Evolutionary conservation across 1,139 yeast genomes (phyloP), one percentile per base, ranked within the genome.

Genomic region (Eremothecium coryli): DNA sequence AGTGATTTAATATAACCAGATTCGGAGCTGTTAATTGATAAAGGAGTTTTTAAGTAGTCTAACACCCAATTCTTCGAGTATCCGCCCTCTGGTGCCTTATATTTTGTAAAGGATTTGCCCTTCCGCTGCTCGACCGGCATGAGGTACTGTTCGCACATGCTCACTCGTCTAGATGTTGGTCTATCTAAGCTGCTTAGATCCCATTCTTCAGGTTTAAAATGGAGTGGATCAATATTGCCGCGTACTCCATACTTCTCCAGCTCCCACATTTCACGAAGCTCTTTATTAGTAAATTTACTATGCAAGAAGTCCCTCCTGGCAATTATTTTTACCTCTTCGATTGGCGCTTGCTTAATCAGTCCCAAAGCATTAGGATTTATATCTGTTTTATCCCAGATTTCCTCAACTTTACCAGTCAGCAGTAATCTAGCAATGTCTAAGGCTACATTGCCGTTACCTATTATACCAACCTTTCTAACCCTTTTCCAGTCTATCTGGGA

Each of bases 391-490:
- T 62, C 45, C 84, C 85, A 78, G 2, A 50, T 34, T 40, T 76
- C 72, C 4, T 61, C 60, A 0, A 66, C 57, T 2, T 68, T 66
- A 18, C 76, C 73, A 9, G 78, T 75, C 38, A 88, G 59, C 24
- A 90, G 62, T 2, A 90, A 66, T 36, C 99, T 64, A 1, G 95
- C 88, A 6, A 90, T 76, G 55, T 90, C 99, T 40, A 90, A 61
- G 0, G 98, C 95, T n/a, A 90, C 99, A 52, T 90, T 90, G 27
- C 99, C 99, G 55, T 88, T 88, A 3, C 99, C 99, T n/a, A 90
- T 70, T 29, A 90, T 77, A 1, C 81, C 74, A 2, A 86, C 95
- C 30, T 70, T 65, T 40, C 71, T 70, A 1, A 79, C 76, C 26
- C 69, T 61, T 8, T 70, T 31, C 73, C 46, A 90, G 63, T 61